Percentiles rank a stretch among this genome's conserved stretches.
Evolutionary conservation across 2,329 filamentous ascomycete genomes (phyloP).

Genomic region (Ciborinia camelliae): DNA sequence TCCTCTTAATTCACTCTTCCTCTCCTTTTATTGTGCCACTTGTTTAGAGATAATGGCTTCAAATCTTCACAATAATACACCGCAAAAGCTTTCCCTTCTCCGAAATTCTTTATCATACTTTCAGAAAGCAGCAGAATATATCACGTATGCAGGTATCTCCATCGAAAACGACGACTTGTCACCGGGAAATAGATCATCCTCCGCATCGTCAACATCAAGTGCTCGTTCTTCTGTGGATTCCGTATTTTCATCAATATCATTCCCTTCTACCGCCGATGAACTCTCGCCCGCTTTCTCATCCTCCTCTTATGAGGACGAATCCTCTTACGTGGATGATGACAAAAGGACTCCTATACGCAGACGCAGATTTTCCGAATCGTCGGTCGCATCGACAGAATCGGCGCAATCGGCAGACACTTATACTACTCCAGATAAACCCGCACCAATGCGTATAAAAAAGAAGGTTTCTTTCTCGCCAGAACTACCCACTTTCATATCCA

Average conservation of each 20-base stretch:
- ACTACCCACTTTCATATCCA: slow-evolving; percentile 5
- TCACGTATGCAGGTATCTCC: slow-evolving; percentile 29
- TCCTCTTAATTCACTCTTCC: slow-evolving; percentile 34
- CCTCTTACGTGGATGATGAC: slow-evolving; percentile 21
- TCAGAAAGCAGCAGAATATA: slow-evolving; percentile 28
- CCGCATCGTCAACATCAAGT: slow-evolving; percentile 26
- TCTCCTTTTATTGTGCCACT: slow-evolving; percentile 36
- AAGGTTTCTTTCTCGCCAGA: slow-evolving; percentile 32
- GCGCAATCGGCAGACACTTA: background rate
- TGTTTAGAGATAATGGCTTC: slow-evolving; percentile 34
- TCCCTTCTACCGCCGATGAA: slow-evolving; percentile 19
- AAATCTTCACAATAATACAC: slow-evolving; percentile 29
- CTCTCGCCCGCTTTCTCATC: slow-evolving; percentile 23
- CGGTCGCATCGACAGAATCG: slow-evolving; percentile 5
- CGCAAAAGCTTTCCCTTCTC: slow-evolving; percentile 34
- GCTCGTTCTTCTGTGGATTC: slow-evolving; percentile 34
- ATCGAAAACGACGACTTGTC: slow-evolving; percentile 21
- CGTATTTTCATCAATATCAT: slow-evolving; percentile 30
- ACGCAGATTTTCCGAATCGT: slow-evolving; percentile 15
- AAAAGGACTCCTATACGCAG: slow-evolving; percentile 13
- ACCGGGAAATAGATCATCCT: slow-evolving; percentile 14
- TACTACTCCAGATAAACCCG: slow-evolving; percentile 12
- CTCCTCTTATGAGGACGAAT: slow-evolving; percentile 22
- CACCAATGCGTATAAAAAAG: slow-evolving; percentile 30
- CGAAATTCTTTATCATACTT: slow-evolving; percentile 33